Evolutionary conservation across 306 rosid species (phyloP), one percentile per base, ranked within the genome.

Genomic region (Trifolium repens): DNA sequence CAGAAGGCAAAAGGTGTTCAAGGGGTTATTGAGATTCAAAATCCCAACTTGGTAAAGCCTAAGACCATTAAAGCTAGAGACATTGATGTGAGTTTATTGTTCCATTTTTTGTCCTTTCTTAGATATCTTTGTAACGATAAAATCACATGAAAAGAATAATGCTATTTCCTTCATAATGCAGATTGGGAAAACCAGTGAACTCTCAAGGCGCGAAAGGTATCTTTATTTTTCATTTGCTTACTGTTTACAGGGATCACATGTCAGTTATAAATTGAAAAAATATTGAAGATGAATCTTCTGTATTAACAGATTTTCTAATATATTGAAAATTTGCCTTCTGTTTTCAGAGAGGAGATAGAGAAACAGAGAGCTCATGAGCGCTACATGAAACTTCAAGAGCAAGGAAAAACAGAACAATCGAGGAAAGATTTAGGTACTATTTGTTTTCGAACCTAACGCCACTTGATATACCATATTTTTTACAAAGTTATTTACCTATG

Each of bases 201-300:
- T 93, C 73, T 93, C 97, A 72, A 88, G 98, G 90, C 92, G 96
- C 60, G 98, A 93, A 88, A 91, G 98, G 97, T 93, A 39, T 68
- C 44, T 66, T 43, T 47, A 44, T 16, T 34, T 61, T 53, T 80
- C 54, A 19, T 62, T 73, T 46, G 52, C 52, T 46, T 46, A 46
- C 13, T 46, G 16, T 46, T 75, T 55, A 42, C 27, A 63, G 34
- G 2, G 49, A 64, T 13, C 49, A 19, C 57, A 17, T 26, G 46
- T 27, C 62, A 54, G 47, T 71, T 39, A 19, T 61, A 61, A 54
- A 55, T n/a, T 57, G 67, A 16, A 10, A 22, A 39, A 14, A n/a
- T 12, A 13, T 85, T 43, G 37, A 70, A 43, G 40, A 15, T 64
- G 66, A 71, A 59, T 24, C 69, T 27, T 80, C 37, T 75, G 12